Evolutionary conservation across 2,329 filamentous ascomycete genomes (phyloP).

Genomic region (Metarhizium rileyi): DNA sequence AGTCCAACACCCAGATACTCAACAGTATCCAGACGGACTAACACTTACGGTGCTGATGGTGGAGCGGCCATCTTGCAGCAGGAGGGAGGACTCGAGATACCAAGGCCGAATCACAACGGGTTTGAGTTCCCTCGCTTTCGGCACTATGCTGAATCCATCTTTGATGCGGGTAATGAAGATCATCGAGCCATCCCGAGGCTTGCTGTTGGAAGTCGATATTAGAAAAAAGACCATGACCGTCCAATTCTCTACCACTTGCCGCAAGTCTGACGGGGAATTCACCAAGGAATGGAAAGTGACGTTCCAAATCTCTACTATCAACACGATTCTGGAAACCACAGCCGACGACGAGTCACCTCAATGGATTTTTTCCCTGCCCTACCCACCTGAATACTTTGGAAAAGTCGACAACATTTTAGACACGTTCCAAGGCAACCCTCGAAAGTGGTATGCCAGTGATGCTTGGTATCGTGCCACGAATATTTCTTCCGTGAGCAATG

Average conservation of each 20-base stretch:
- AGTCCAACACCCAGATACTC: slow-evolving; percentile 16
- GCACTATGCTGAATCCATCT: slow-evolving; percentile 42
- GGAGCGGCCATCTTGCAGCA: neutral
- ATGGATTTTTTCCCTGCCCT: slow-evolving; percentile 37
- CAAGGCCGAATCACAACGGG: slow-evolving; percentile 29
- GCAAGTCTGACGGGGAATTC: slow-evolving; percentile 7
- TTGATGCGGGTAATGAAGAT: slow-evolving; percentile 50
- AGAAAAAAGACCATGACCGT: slow-evolving; percentile 18
- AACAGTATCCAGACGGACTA: slow-evolving; percentile 12
- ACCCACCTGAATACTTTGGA: slow-evolving; percentile 39
- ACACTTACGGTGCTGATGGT: slow-evolving; percentile 9
- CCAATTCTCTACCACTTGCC: slow-evolving; percentile 19
- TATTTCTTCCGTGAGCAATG: slow-evolving; percentile 27
- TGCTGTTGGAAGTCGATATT: slow-evolving; percentile 23
- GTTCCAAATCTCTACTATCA: slow-evolving; percentile 37
- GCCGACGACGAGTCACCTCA: slow-evolving; percentile 20
- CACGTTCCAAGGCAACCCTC: slow-evolving; percentile 22
- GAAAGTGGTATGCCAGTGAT: slow-evolving; percentile 31
- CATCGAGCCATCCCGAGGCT: slow-evolving; percentile 7
- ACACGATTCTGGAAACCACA: slow-evolving; percentile 26
- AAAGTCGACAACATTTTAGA: slow-evolving; percentile 21
- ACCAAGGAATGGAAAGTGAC: slow-evolving; percentile 28
- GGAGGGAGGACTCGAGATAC: slow-evolving; percentile 10
- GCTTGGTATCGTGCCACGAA: slow-evolving; percentile 40
- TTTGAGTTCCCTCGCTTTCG: slow-evolving; percentile 47